Evolutionary conservation across 805 yeast genomes (phyloP).

Genomic region (Zygoascus bituminiphila): DNA sequence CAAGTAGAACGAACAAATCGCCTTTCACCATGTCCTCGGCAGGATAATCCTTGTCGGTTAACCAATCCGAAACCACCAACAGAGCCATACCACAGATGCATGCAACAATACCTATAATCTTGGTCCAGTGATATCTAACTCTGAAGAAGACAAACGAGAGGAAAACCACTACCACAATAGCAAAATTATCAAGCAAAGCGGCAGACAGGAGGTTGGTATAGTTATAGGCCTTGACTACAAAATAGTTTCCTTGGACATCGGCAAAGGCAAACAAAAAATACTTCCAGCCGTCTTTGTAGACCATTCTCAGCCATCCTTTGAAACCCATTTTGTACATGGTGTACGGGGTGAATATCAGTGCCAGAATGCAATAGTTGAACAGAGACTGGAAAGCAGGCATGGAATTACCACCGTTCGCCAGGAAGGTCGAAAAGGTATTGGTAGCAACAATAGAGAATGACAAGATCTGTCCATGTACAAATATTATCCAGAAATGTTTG

Average conservation of each 20-base stretch:
- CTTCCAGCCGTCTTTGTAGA: conserved; percentile 35
- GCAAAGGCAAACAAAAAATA: conserved; percentile 36
- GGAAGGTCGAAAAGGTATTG: conserved; percentile 35
- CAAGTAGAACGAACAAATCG: conserved; percentile 36
- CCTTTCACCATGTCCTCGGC: conserved; percentile 37
- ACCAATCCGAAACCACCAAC: conserved; percentile 33
- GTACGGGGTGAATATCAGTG: conserved; percentile 32
- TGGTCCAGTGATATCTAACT: conserved; percentile 40
- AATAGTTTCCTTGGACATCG: conserved; percentile 41
- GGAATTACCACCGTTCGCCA: conserved; percentile 31
- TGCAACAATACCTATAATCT: conserved; percentile 32
- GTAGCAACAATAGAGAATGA: conserved; percentile 36
- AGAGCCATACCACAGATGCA: conserved; percentile 38
- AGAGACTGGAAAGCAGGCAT: conserved; percentile 39
- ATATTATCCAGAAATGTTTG: conserved; percentile 33
- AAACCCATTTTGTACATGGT: conserved; percentile 34
- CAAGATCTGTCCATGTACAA: conserved; percentile 35
- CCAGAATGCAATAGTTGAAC: conserved; percentile 33
- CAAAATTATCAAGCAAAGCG: conserved; percentile 37
- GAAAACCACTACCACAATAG: conserved; percentile 37
- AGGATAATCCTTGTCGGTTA: conserved; percentile 34
- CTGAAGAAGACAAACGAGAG: conserved; percentile 35
- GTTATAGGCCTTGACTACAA: conserved; percentile 36
- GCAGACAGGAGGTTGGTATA: conserved; percentile 38
- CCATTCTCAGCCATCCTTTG: conserved; percentile 27